These are phyloP conservation scores for Psilocybe tampanensis DNA, from an alignment of 768 basidiomycete species.

Conservation along the genomic window DNA sequence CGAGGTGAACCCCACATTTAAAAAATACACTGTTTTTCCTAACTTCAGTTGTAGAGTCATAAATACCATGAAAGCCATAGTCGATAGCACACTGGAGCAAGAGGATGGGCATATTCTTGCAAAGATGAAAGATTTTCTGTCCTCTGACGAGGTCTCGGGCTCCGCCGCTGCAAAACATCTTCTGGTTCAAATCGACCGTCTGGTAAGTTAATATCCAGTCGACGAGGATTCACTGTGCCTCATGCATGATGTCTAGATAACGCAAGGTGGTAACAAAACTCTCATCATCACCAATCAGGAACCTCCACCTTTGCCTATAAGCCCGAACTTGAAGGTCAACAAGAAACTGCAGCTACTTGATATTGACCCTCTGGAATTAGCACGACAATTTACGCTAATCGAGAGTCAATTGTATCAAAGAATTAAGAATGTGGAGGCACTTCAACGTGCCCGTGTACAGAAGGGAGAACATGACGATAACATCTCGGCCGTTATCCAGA, in stretches of 20 bases:
- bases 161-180: constrained; percentile 77
- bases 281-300: constrained; percentile 54
- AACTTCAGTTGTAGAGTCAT: constrained; percentile 58
- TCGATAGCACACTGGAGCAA: constrained; percentile 83
- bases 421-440: constrained; percentile 89
- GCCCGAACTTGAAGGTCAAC: constrained; percentile 73
- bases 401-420: constrained; percentile 86
- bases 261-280: constrained; percentile 61
- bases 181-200: constrained; percentile 72
- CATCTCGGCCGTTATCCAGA: constrained; percentile 84
- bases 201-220: constrained; percentile 42
- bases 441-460: constrained; percentile 81
- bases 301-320: constrained; percentile 72
- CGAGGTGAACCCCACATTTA: constrained; percentile 56
- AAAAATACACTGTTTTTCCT: constrained; percentile 2
- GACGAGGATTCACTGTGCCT: constrained; percentile 1
- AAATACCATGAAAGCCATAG: constrained; percentile 89
- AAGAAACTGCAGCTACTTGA: constrained; percentile 83
- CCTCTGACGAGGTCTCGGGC: constrained; percentile 63
- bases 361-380: constrained; percentile 87
- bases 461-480: constrained; percentile 76
- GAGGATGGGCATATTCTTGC: constrained; percentile 84
- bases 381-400: constrained; percentile 90
- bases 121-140: constrained; percentile 79
- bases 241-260: constrained; percentile 38